A percentile compares a stretch with the other conserved stretches of the same genome.
These are phyloP conservation scores for Neopestalotiopsis rosae DNA, from an alignment of 2,329 filamentous ascomycete genomes.

Conservation along the genomic window DNA sequence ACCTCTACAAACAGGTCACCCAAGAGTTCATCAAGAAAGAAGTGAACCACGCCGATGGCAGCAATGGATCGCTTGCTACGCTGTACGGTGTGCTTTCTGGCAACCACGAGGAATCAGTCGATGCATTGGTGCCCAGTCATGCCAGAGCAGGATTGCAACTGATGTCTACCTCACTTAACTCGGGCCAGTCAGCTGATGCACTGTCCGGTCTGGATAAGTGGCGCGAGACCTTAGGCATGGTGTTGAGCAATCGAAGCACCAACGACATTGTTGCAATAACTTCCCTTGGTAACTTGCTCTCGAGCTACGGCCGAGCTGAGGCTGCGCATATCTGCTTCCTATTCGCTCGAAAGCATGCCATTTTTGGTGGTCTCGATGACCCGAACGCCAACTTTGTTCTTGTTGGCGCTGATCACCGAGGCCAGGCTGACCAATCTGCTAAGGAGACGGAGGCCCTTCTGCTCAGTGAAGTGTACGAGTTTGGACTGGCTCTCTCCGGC, in stretches of 20 bases:
- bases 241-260: constrained; percentile 85
- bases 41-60: constrained; percentile 80
- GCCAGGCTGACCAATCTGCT: constrained; percentile 72
- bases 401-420: constrained; percentile 81
- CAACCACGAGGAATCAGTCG: constrained; percentile 91
- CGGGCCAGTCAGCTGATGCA: constrained; percentile 70
- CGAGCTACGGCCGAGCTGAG: constrained; percentile 85
- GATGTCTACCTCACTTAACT: constrained; percentile 73
- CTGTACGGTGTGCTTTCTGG: constrained; percentile 94
- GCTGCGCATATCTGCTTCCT: constrained; percentile 95
- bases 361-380: constrained; percentile 87
- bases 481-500: constrained; percentile 75
- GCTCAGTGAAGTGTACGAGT: constrained; percentile 96
- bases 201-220: constrained; percentile 90
- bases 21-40: constrained; percentile 97
- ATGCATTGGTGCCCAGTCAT: constrained; percentile 92
- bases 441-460: constrained; percentile 86
- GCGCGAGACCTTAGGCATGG: constrained; percentile 85
- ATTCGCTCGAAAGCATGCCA: constrained; percentile 73
- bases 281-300: constrained; percentile 80
- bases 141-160: constrained; percentile 92
- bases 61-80: constrained; percentile 86
- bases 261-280: constrained; percentile 80
- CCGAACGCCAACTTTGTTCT: constrained; percentile 79
- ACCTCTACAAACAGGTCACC: constrained; percentile 89